These are phyloP conservation scores for thale cress (Arabidopsis thaliana) DNA, from an alignment of 345 rosid species.

Conservation along the genomic window DNA sequence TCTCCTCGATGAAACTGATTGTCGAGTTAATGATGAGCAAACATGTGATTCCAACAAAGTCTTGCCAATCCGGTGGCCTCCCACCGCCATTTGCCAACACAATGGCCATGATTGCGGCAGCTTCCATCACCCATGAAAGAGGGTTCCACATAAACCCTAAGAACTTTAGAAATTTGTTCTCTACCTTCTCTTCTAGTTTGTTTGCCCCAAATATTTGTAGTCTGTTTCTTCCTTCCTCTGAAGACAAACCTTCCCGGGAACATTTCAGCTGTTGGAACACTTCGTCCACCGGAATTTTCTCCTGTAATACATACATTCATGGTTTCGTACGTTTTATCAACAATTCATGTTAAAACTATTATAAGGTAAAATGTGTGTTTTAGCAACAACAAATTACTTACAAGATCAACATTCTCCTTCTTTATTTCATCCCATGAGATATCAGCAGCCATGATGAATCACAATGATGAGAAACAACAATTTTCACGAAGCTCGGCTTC, in stretches of 20 bases:
- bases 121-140: constrained; percentile 96
- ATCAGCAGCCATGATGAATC: constrained; percentile 44
- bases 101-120: constrained; percentile 95
- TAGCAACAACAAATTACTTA: not conserved
- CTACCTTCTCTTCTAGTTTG: constrained; percentile 88
- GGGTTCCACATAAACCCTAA: constrained; percentile 99
- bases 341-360: not conserved
- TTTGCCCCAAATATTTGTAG: constrained; percentile 77
- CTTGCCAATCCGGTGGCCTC: constrained; percentile 94
- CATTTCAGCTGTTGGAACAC: constrained; percentile 84
- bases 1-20: constrained; percentile 92
- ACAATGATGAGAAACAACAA: constrained; percentile 2
- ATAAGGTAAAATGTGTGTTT: not conserved
- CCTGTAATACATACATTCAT: constrained; percentile 48
- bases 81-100: constrained; percentile 92
- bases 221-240: constrained; percentile 79
- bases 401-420: constrained; percentile 45
- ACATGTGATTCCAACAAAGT: constrained; percentile 74
- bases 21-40: constrained; percentile 89
- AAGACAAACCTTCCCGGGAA: constrained; percentile 68
- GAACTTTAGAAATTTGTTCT: constrained; percentile 76
- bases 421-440: constrained; percentile 48
- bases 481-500: not conserved
- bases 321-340: not conserved
- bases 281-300: constrained; percentile 76